Evolutionary conservation across 2,329 filamentous ascomycete genomes (phyloP), one percentile per base, ranked within the genome.

Genomic region (Ophidiomyces ophidiicola): DNA sequence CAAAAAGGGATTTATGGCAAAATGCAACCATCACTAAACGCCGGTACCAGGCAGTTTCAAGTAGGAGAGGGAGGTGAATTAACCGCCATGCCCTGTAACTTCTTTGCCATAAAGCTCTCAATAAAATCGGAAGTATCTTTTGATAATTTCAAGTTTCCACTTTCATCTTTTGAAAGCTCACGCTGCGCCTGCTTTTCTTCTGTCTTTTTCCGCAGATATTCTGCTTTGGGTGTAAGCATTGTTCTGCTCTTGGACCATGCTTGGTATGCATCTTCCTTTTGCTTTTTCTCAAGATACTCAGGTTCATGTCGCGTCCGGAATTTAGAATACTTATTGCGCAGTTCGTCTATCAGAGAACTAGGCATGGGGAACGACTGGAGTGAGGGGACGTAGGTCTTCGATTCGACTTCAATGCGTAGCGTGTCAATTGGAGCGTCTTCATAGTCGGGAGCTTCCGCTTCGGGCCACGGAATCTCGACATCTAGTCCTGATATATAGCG

Each of bases 291-390:
- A 37, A 87, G 60, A 56, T 80, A 93, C 58, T 80, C 80, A 32
- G 72, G 65, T 46, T 86, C 81, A 63, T 93, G 84, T 33, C 83
- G 71, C 38, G 78, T 85, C 53, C 86, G 72, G 74, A 87, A 90
- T 52, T 72, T 76, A 50, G 79, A 82, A 70, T 79, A 93, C 57
- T 78, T 80, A 67, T 82, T 80, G 55, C 86, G 73, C 55, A 96
- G 69, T 68, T 96, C 88, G 58, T 94, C 78, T 48, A 93, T 71
- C 25, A 94, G 72, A n/a, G 62, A 64, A 20, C 69, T 62, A 4
- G 88, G 86, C 71, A 94, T 84, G 10, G 88, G 88, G 18, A 82
- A 72, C 11, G 72, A 68, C 19, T 86, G 67, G 17, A 96, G 68
- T 24, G 76, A 82, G n/a, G 87, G 86, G 39, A 79, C 68, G 57